These are phyloP conservation scores for Aschersonia sp. DNA, from an alignment of 2,329 filamentous ascomycete genomes.

Conservation along the genomic window DNA sequence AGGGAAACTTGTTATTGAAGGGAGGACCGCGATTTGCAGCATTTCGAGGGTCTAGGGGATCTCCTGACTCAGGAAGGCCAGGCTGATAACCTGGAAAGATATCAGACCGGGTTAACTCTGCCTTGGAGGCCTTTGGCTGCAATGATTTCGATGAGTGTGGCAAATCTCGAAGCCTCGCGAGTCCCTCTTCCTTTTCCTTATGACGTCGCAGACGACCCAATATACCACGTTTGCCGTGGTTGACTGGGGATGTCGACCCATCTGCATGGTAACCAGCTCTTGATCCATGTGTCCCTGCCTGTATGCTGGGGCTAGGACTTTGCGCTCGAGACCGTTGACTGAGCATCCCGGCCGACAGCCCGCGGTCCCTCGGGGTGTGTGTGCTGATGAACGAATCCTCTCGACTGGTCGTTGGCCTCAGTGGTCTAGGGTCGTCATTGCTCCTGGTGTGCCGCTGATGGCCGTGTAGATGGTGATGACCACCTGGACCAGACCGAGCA, in stretches of 20 bases:
- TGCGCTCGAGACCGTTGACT: slow-evolving; percentile 46
- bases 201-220: slow-evolving; percentile 35
- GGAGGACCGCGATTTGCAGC: slow-evolving; percentile 27
- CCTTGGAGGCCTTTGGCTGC: slow-evolving; percentile 31
- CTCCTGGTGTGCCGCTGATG: slow-evolving; percentile 55
- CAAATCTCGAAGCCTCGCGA: slow-evolving; percentile 29
- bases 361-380: slow-evolving; percentile 35
- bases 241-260: slow-evolving; percentile 44
- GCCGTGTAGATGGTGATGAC: slow-evolving; percentile 52
- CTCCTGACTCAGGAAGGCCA: slow-evolving; percentile 12
- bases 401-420: slow-evolving; percentile 60
- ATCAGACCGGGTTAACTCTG: slow-evolving; percentile 27
- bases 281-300: slow-evolving; percentile 39
- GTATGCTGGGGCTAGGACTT: slow-evolving; percentile 68
- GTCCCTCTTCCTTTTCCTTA: slow-evolving; percentile 39
- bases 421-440: slow-evolving; percentile 48
- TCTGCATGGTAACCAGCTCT: slow-evolving; percentile 30
- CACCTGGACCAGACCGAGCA: slow-evolving; percentile 41
- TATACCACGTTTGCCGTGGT: slow-evolving; percentile 36
- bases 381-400: slow-evolving; percentile 45
- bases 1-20: slow-evolving; percentile 50
- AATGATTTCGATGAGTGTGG: slow-evolving; percentile 40
- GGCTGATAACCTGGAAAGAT: slow-evolving; percentile 17
- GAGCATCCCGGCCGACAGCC: slow-evolving; percentile 29
- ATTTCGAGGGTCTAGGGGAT: slow-evolving; percentile 15